Evolutionary conservation across 2,329 filamentous ascomycete genomes (phyloP).

Genomic region (Pseudopithomyces maydicus): DNA sequence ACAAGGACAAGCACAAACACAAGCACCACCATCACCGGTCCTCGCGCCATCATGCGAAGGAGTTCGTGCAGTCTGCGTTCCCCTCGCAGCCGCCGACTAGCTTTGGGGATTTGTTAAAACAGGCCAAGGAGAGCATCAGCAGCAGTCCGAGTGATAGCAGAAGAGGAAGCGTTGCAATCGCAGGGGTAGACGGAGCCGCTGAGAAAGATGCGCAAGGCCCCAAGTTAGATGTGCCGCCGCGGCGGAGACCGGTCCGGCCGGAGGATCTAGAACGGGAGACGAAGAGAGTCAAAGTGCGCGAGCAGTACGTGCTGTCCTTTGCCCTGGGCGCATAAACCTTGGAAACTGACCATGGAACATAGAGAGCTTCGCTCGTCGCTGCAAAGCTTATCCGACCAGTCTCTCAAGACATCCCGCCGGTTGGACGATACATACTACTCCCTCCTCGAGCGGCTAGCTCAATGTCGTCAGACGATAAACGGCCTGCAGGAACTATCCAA

Average conservation of each 20-base stretch:
- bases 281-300: constrained; percentile 40
- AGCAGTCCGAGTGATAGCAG: constrained; percentile 30
- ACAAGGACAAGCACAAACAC: no score
- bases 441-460: constrained; percentile 70
- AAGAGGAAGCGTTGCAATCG: constrained; percentile 30
- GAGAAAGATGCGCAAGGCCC: constrained; percentile 14
- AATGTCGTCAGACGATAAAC: constrained; percentile 67
- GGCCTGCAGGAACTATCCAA: constrained; percentile 70
- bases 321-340: not conserved
- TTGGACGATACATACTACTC: constrained; percentile 78
- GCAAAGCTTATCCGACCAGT: constrained; percentile 61
- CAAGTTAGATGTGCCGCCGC: constrained; percentile 12
- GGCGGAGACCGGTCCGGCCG: constrained; percentile 37
- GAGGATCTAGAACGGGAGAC: constrained; percentile 48
- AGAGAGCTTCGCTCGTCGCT: constrained; percentile 49
- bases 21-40: constrained; percentile 36
- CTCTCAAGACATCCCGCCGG: constrained; percentile 65
- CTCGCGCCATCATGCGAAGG: constrained; percentile 45
- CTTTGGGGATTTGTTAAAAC: constrained; percentile 50
- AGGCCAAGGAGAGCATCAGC: constrained; percentile 37
- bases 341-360: constrained; percentile 20
- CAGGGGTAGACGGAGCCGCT: constrained; percentile 11
- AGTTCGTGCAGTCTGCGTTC: constrained; percentile 51
- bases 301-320: constrained; percentile 36
- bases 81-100: constrained; percentile 51